A percentile compares a stretch with the other conserved stretches of the same genome.
These are phyloP conservation scores for Barnettozyma pratensis DNA, from an alignment of 805 yeast genomes.

Conservation along the genomic window DNA sequence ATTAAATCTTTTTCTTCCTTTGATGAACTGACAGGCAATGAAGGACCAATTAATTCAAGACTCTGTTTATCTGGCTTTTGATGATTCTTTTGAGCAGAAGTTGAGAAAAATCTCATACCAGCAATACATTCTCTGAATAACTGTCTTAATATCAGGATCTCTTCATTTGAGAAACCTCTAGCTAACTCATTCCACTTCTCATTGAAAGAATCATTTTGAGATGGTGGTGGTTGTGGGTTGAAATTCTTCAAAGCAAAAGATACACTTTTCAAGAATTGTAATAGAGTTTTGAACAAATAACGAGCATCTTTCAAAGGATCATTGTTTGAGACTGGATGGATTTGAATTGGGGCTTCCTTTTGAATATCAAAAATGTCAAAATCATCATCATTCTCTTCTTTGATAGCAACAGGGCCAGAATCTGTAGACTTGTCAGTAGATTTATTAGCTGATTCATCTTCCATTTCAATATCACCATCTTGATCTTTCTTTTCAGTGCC, in stretches of 20 bases:
- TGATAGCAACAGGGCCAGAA: constrained; percentile 4
- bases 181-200: constrained; percentile 83
- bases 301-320: constrained; percentile 86
- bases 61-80: constrained; percentile 21
- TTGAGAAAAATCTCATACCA: constrained; percentile 74
- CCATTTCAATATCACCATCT: constrained; percentile 28
- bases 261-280: constrained; percentile 86
- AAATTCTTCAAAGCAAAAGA: constrained; percentile 85
- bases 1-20: constrained; percentile 92
- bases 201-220: constrained; percentile 42
- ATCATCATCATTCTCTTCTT: constrained; percentile 13
- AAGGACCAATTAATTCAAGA: constrained; percentile 60
- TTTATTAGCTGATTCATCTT: constrained; percentile 10
- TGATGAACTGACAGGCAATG: constrained; percentile 77
- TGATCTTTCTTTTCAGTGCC: constrained; percentile 11
- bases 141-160: constrained; percentile 67
- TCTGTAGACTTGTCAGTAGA: neutral
- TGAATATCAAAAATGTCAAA: constrained; percentile 43
- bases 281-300: constrained; percentile 77
- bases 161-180: constrained; percentile 77
- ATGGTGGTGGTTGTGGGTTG: constrained; percentile 70
- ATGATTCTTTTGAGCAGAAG: constrained; percentile 24
- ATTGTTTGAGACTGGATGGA: constrained; percentile 39
- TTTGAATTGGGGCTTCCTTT: constrained; percentile 51
- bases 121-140: constrained; percentile 80